Evolutionary conservation across 2,329 filamentous ascomycete genomes (phyloP), one percentile per base, ranked within the genome.

Genomic region (Paraphoma chrysanthemicola): DNA sequence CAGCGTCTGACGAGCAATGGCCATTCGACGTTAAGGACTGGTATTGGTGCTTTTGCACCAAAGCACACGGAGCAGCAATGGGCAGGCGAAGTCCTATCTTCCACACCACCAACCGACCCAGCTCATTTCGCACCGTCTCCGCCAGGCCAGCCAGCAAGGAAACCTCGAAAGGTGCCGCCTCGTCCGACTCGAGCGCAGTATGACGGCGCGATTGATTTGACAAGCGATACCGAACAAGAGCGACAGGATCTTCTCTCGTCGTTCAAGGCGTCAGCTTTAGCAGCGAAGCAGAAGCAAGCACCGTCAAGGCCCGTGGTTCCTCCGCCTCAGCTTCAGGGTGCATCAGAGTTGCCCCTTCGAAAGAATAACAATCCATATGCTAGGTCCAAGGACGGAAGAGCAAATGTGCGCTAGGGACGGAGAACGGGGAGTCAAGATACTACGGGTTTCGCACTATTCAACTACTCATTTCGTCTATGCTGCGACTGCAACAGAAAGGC

Each of bases 151-250:
- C 16, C 48, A 44, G 18, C 43, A 43, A n/a, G 48, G 41, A 18
- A 48, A 44, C 29, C 43, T 46, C 10, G 36, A 51, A 43, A 39
- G n/a, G n/a, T 7, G 17, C 14, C 14, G 8, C 29, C 4, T 4
- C 57, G 28, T 8, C 38, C 48, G 1, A 47, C 23, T 0, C 11
- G 30, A 31, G 30, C 17, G 11, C 51, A 57, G 23, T 44, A 29
- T 6, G 42, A 56, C n/a, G 56, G 36, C 9, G 23, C 29, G 1
- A 62, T 69, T n/a, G 60, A 69, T 31, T 56, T 67, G 2, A 69
- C 62, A 1, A 50, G 53, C 11, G 67, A 69, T 17, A 48, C 46
- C 0, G 57, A 57, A 14, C 53, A 62, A 18, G 57, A 62, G 48
- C 55, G 59, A 4, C 57, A 62, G 28, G 45, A 49, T 17, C 47